These are phyloP conservation scores for Cymbopogon flexuosus DNA, from an alignment of 202 grass and related monocot species.

Conservation along the genomic window DNA sequence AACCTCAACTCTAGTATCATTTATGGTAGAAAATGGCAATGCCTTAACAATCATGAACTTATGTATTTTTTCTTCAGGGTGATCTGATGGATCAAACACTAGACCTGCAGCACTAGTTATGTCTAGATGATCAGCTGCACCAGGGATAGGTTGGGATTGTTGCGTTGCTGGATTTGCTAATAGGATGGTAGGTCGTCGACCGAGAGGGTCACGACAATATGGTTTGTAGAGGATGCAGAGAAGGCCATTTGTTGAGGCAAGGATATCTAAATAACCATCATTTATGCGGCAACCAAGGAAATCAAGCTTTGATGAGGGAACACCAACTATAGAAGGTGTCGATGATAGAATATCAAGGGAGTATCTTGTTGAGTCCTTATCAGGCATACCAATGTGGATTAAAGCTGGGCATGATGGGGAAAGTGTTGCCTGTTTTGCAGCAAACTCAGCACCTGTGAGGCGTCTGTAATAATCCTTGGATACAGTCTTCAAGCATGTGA, in stretches of 20 bases:
- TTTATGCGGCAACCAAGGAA: not conserved
- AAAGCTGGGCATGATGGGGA: not conserved
- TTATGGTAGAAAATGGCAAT: not conserved
- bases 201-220: too few relatives aligned
- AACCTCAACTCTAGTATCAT: not conserved
- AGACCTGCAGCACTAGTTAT: not conserved
- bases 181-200: not conserved
- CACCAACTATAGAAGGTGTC: not conserved
- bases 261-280: not conserved
- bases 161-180: constrained; percentile 15
- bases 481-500: not conserved
- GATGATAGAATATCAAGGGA: not conserved
- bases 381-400: not conserved
- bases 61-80: not conserved
- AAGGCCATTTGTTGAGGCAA: constrained; percentile 1
- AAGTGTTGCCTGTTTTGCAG: not conserved
- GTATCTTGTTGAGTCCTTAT: not conserved
- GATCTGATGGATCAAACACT: not conserved
- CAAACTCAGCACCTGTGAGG: not conserved
- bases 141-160: not conserved
- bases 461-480: not conserved
- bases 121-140: not conserved
- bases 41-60: not conserved
- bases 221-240: not conserved
- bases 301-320: not conserved